These are phyloP conservation scores for Sutorius eximius DNA, from an alignment of 1,284 basidiomycete species.

Conservation along the genomic window DNA sequence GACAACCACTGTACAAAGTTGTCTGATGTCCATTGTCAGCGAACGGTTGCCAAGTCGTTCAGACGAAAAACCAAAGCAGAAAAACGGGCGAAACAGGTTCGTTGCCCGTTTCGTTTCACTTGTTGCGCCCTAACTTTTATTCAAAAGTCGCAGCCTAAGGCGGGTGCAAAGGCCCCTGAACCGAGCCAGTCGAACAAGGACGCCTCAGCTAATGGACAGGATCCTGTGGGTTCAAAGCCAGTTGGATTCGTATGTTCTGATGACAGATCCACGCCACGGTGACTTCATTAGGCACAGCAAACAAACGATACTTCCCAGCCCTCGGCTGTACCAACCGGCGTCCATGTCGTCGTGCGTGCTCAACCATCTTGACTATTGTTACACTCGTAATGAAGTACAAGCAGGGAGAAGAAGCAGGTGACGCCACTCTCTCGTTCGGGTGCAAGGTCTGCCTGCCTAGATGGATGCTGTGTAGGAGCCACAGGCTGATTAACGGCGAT, in stretches of 20 bases:
- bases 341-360: conserved; percentile 22
- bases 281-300: neutral
- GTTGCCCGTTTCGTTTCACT: neutral
- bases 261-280: neutral
- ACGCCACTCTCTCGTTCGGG: no score
- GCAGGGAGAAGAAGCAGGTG: no score
- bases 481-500: no score
- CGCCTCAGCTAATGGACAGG: neutral
- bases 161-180: neutral
- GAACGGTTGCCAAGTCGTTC: neutral
- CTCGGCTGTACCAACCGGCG: neutral
- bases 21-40: neutral
- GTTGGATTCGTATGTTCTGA: neutral
- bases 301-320: neutral
- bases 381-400: no score
- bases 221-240: neutral
- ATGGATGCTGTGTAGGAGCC: no score
- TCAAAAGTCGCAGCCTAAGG: neutral
- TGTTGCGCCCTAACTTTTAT: neutral
- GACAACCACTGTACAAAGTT: no score
- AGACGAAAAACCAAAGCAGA: no score
- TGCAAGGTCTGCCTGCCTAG: no score
- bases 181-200: no score
- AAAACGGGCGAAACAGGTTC: neutral
- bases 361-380: no score